phyloP scores from a whole-genome alignment of 371 early-diverging fungal species.

The Mortierella sp. region DNA sequence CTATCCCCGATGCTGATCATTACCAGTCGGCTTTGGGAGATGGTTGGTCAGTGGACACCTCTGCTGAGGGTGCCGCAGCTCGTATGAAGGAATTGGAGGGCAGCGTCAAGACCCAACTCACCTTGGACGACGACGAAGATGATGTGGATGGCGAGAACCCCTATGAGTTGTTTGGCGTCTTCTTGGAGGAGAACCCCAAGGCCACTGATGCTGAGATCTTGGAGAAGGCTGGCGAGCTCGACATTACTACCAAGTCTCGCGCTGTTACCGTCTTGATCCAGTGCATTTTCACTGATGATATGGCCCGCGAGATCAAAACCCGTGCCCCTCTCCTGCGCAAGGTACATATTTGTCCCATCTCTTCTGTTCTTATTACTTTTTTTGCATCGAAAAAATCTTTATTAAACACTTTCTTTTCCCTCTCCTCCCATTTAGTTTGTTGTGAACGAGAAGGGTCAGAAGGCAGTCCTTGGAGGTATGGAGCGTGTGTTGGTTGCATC shows the following conservation, averaged over 20 bases:
- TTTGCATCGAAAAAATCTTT: neutral
- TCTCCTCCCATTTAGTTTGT: conserved; percentile 65
- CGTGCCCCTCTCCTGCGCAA: conserved; percentile 74
- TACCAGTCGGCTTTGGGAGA: conserved; percentile 80
- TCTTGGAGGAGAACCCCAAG: conserved; percentile 67
- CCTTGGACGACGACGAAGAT: conserved; percentile 68
- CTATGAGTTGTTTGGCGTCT: conserved; percentile 78
- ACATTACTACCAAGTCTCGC: conserved; percentile 81
- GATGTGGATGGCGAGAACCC: conserved; percentile 79
- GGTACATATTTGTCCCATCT: conserved; percentile 26
- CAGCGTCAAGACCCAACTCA: conserved; percentile 60
- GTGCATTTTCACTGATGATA: conserved; percentile 78
- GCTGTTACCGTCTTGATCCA: conserved; percentile 80
- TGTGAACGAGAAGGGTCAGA: conserved; percentile 86
- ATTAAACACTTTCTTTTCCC: too few species aligned
- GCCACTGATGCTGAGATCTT: conserved; percentile 79
- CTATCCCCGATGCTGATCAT: conserved; percentile 62
- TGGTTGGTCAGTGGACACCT: conserved; percentile 89
- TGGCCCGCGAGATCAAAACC: conserved; percentile 71
- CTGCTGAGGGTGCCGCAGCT: conserved; percentile 81
- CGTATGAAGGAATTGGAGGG: conserved; percentile 79
- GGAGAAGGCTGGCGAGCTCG: conserved; percentile 83
- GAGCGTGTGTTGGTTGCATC: conserved; percentile 86
- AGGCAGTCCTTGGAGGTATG: conserved; percentile 91
- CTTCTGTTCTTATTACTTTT: neutral